Evolutionary conservation across 2,329 filamentous ascomycete genomes (phyloP), one percentile per base, ranked within the genome.

Genomic region (Madurella fahalii): DNA sequence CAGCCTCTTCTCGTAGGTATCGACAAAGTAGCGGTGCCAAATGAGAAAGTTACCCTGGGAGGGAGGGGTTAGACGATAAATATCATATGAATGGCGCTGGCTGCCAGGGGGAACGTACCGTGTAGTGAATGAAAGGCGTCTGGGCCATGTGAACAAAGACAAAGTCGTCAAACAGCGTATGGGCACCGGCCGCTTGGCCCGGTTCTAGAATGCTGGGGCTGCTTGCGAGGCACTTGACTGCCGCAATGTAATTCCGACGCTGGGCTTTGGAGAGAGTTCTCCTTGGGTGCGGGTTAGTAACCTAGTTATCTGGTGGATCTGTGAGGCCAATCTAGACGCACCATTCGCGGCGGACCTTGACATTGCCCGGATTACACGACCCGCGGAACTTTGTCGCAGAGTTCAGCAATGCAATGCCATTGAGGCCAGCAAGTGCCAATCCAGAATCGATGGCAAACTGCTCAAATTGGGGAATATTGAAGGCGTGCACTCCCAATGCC

Each of bases 281-380:
- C 61, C 60, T 61, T 13, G 18, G 9, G 7, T 12, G 1, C 11
- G 11, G 5, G 39, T 58, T 32, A 56, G 43, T 39, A 44, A 9
- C n/a, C n/a, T n/a, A 16, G 1, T 12, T 40, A 32, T 15, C 4
- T 15, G 43, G 18, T 42, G 15, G n/a, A 40, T 20, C 7, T 32
- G 30, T 15, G 15, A 16, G 7, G 5, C 18, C 9, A 30, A 16
- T 18, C 2, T 17, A 12, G 18, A 39, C 53, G 15, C 54, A 60
- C 60, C 60, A 62, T 45, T 62, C 60, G 42, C 58, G 53, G 47
- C 60, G 57, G 43, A 62, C 43, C 53, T 60, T 59, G 57, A 62
- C 47, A 32, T 61, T 62, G 32, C 40, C 25, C 1, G 37, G 9
- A 31, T 59, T 59, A 52, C 60, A 62, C 5, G 32, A 42, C 0